Base-by-base conservation (phyloP, 2,329 filamentous ascomycete species). In the Cytospora piceicola region DNA sequence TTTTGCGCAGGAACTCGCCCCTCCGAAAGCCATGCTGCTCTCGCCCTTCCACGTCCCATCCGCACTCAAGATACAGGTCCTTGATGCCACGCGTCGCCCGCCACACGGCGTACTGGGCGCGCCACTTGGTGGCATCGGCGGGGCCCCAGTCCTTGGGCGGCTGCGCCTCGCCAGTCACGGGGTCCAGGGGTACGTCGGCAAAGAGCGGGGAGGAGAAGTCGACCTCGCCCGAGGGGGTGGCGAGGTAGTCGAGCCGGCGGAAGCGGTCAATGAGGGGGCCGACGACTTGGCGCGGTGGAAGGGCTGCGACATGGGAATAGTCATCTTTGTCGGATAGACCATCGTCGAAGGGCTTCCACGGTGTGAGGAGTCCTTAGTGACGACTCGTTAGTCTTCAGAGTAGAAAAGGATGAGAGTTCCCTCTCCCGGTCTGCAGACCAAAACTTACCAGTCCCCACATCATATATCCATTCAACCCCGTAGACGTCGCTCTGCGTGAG, bases 81-180 rank as follows among this genome's bases (percentile, higher is more conserved):
- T 24, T 34, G 22, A 58, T 24, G 30, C 22, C 22, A 11, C 36
- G 55, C 30, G 29, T 36, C 20, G 55, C 55, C 29, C 20, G 20
- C 55, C 55, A 58, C n/a, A 58, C 34, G n/a, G 22, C 22, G 55
- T 58, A 39, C 17, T 20, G 24, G 22, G 32, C 34, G 29, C 15
- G 55, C 55, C 30, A 58, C 30, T 36, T 58, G 14, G 15, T 58
- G 17, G 32, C 30, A 17, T 58, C 55, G 30, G 14, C n/a, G 8
- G 29, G 30, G 24, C 20, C 8, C 55, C 55, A 58, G 55, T 58
- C 55, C 55, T n/a, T 36, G 29, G 55, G 55, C 29, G 55, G 55
- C 55, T 42, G 36, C 55, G 32, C 55, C 32, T 30, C 32, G 4
- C 30, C 30, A 42, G 29, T 58, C 32, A 24, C 29, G 39, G 39